These are phyloP conservation scores for Heliosperma pusillum DNA, from an alignment of 148 eudicot species.

Conservation along the genomic window DNA sequence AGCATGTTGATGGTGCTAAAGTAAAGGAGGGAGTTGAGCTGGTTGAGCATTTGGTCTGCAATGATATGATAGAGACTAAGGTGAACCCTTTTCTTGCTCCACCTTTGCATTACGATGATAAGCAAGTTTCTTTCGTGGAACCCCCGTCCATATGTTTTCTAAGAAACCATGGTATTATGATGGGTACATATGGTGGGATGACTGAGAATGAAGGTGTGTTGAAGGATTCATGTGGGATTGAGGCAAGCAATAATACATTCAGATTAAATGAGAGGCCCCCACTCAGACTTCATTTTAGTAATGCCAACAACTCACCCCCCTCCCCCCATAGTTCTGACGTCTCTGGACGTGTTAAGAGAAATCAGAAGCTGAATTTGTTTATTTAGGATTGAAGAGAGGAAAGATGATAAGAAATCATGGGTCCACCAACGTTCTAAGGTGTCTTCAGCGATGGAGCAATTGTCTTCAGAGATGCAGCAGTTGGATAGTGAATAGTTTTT, in stretches of 20 bases:
- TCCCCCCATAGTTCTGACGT: constrained; percentile 16
- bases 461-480: constrained; percentile 33
- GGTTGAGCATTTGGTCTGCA: constrained; percentile 16
- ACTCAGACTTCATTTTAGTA: constrained; percentile 46
- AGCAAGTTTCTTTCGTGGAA: constrained; percentile 43
- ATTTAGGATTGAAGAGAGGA: constrained; percentile 33
- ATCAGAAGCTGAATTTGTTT: constrained; percentile 30
- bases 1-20: constrained; percentile 1
- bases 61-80: constrained; percentile 36
- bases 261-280: constrained; percentile 32
- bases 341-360: constrained; percentile 19
- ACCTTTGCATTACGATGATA: constrained; percentile 52
- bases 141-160: constrained; percentile 39
- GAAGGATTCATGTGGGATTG: constrained; percentile 26
- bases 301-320: constrained; percentile 33
- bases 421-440: constrained; percentile 45
- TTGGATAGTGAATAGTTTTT: constrained; percentile 59
- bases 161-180: constrained; percentile 28
- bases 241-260: constrained; percentile 26
- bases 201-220: constrained; percentile 24
- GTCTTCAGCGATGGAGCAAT: too few species aligned
- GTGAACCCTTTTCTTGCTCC: constrained; percentile 63
- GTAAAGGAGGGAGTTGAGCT: constrained; percentile 22
- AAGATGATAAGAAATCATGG: constrained; percentile 43
- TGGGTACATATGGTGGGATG: constrained; percentile 24